Conservation (phyloP, 768 basidiomycete genomes). For the Pulveroboletus frians region DNA sequence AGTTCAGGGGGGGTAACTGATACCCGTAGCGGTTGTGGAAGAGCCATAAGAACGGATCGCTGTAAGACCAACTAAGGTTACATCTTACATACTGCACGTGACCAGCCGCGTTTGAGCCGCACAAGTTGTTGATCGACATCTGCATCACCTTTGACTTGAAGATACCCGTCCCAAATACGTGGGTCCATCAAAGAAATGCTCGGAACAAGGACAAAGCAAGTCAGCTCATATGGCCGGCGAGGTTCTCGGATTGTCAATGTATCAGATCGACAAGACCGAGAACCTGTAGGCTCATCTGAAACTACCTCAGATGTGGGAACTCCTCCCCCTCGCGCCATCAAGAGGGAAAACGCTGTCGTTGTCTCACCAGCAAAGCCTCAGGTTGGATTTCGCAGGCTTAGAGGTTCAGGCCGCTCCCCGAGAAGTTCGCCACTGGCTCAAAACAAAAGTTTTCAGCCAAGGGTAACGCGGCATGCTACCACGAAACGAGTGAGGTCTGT, state of each 20-base stretch:
- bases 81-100: conserved; percentile 15
- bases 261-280: conserved; percentile 30
- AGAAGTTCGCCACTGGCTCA: conserved; percentile 19
- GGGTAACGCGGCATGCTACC: conserved; percentile 4
- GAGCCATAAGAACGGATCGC: conserved; percentile 45
- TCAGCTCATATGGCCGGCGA: conserved; percentile 62
- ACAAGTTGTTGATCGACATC: background rate
- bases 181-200: conserved; percentile 38
- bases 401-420: conserved; percentile 16
- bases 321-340: conserved; percentile 6
- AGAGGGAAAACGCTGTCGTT: conserved; percentile 21
- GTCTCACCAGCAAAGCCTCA: conserved; percentile 20
- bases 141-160: background rate
- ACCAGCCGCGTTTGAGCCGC: conserved; percentile 10
- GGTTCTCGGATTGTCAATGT: conserved; percentile 54
- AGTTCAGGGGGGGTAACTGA: conserved; percentile 82
- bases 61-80: background rate
- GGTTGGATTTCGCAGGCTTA: conserved; percentile 9
- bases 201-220: conserved; percentile 57
- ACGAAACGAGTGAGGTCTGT: conserved; percentile 15
- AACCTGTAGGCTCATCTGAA: conserved; percentile 29
- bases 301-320: conserved; percentile 35
- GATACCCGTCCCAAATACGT: background rate
- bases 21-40: conserved; percentile 63
- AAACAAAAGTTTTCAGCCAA: conserved; percentile 24